Conservation (phyloP, 768 basidiomycete species). For the Tulasnella calospora region DNA sequence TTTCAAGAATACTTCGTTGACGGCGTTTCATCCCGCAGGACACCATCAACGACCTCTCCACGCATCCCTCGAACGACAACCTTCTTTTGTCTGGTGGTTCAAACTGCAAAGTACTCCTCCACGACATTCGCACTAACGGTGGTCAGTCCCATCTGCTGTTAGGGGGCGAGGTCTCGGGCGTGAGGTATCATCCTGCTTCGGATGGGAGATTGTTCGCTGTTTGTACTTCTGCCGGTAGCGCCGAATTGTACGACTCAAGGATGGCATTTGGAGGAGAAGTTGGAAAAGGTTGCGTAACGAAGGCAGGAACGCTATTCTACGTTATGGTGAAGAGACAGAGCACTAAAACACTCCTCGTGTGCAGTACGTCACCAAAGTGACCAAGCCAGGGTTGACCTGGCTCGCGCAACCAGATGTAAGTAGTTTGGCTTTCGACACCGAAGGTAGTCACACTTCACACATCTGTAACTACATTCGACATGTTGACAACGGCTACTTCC, state of each 20-base stretch:
- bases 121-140: background rate
- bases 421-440: background rate
- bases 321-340: background rate
- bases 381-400: slow-evolving; percentile 6
- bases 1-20: background rate
- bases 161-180: background rate
- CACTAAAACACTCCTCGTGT: background rate
- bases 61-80: slow-evolving; percentile 19
- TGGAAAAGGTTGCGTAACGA: background rate
- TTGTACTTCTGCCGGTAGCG: background rate
- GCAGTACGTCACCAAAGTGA: slow-evolving; percentile 13
- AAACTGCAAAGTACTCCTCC: background rate
- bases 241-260: slow-evolving; percentile 8
- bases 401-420: slow-evolving; percentile 7
- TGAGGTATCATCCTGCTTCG: slow-evolving; percentile 20
- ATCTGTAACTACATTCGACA: background rate
- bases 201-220: slow-evolving; percentile 15
- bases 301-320: background rate
- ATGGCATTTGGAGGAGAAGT: background rate
- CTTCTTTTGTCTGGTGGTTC: background rate
- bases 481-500: background rate
- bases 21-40: background rate
- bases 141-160: background rate
- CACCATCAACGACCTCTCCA: slow-evolving; percentile 18
- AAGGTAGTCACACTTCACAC: background rate